Conservation (phyloP, 345 rosid species). For the Arabis hirsuta region DNA sequence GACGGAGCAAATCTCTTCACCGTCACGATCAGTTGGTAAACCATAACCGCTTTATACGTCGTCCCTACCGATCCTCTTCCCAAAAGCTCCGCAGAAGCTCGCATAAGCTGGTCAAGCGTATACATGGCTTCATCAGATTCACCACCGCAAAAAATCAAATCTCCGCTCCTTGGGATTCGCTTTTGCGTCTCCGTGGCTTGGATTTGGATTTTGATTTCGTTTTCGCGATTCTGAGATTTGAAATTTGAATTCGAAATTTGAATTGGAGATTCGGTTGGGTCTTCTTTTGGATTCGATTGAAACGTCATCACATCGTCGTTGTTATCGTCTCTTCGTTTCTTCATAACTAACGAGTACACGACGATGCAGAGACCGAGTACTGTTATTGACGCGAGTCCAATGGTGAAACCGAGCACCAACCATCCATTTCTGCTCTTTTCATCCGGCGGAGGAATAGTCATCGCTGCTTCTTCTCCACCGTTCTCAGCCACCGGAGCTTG, state of each 20-base stretch:
- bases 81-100: slow-evolving; percentile 90
- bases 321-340: slow-evolving; percentile 36
- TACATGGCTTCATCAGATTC: slow-evolving; percentile 49
- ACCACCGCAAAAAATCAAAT: slow-evolving; percentile 57
- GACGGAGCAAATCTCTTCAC: slow-evolving; percentile 83
- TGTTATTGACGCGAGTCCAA: slow-evolving; percentile 54
- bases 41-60: slow-evolving; percentile 85
- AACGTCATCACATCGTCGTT: slow-evolving; percentile 24
- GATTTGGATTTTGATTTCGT: slow-evolving; percentile 24
- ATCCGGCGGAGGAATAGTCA: slow-evolving; percentile 45
- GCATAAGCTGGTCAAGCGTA: slow-evolving; percentile 83
- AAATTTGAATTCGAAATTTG: slow-evolving; percentile 22
- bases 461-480: slow-evolving; percentile 37
- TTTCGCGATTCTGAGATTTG: slow-evolving; percentile 37
- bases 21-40: slow-evolving; percentile 67
- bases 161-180: slow-evolving; percentile 51
- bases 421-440: slow-evolving; percentile 45
- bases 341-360: slow-evolving; percentile 45
- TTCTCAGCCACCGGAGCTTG: slow-evolving; percentile 51
- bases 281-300: slow-evolving; percentile 32
- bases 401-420: slow-evolving; percentile 54
- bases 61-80: slow-evolving; percentile 93
- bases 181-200: slow-evolving; percentile 30
- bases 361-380: slow-evolving; percentile 47
- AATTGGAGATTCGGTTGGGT: slow-evolving; percentile 16